Evolutionary conservation across 345 rosid genomes (phyloP).

Genomic region (Pelargonium nanum): DNA sequence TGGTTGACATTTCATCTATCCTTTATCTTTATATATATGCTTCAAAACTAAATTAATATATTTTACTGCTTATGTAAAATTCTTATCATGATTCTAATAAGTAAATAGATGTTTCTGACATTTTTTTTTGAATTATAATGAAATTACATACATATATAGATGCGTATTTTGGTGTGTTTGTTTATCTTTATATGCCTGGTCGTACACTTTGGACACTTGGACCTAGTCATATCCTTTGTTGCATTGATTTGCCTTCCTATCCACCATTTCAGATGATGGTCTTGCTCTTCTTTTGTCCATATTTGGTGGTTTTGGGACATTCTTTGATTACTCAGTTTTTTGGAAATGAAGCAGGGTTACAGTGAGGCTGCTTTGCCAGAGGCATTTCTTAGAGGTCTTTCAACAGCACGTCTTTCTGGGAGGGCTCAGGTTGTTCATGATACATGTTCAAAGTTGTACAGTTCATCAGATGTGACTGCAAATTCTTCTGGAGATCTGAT

Average conservation of each 20-base stretch:
- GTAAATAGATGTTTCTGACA: background rate
- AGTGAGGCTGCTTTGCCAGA: conserved; percentile 36
- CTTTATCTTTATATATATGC: background rate
- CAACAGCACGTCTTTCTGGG: conserved; percentile 64
- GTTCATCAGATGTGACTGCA: conserved; percentile 21
- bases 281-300: no score
- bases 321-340: no score
- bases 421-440: conserved; percentile 74
- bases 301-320: no score
- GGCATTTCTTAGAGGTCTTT: conserved; percentile 68
- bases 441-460: conserved; percentile 21
- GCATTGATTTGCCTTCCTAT: no score
- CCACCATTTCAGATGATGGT: no score
- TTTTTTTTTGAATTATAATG: background rate
- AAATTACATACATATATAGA: no score
- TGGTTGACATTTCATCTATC: conserved; percentile 8
- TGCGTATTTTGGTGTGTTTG: no score
- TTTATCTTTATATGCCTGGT: no score
- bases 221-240: no score
- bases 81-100: background rate
- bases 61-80: background rate
- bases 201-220: no score
- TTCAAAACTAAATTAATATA: background rate
- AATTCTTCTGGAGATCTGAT: conserved; percentile 46
- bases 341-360: conserved; percentile 26